A percentile compares a stretch with the other conserved stretches of the same genome.
phyloP scores from a whole-genome alignment of 2,329 filamentous ascomycete genomes.

The Myriosclerotinia duriaeana region DNA sequence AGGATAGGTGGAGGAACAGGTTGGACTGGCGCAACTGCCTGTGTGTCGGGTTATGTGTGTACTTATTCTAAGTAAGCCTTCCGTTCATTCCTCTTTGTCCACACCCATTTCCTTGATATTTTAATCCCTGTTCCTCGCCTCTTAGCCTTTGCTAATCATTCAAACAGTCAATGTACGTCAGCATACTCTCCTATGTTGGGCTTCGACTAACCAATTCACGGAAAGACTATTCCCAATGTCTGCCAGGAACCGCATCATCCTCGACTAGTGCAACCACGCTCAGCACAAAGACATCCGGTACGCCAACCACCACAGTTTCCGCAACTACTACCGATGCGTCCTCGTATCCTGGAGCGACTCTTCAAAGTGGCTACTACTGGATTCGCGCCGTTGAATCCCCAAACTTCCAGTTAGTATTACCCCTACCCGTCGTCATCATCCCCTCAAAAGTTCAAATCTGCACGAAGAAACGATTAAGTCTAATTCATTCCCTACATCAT shows the following conservation, averaged over 20 bases:
- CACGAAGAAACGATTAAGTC: not conserved
- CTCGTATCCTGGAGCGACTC: constrained; percentile 12
- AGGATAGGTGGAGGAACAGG: constrained; percentile 33
- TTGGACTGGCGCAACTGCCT: constrained; percentile 35
- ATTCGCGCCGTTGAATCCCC: constrained; percentile 57
- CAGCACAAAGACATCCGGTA: constrained; percentile 21
- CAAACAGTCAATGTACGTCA: constrained; percentile 28
- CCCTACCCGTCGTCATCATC: not conserved
- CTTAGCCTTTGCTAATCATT: not conserved
- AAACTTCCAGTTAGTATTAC: constrained; percentile 51
- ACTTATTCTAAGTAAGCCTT: constrained; percentile 35
- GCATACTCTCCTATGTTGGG: constrained; percentile 29
- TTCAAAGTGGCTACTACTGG: constrained; percentile 42
- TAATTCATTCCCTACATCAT: not conserved
- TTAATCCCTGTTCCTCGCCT: not conserved
- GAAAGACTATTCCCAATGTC: constrained; percentile 40
- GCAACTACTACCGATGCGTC: constrained; percentile 3
- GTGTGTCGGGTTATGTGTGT: constrained; percentile 35
- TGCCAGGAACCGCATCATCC: constrained; percentile 41
- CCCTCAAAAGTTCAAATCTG: not conserved
- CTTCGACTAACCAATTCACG: not conserved
- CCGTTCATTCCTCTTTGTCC: not conserved
- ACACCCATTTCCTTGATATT: not conserved
- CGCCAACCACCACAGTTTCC: constrained; percentile 33
- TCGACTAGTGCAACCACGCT: constrained; percentile 24